Conservation (phyloP, 345 rosid genomes). For the Heritiera littoralis region DNA sequence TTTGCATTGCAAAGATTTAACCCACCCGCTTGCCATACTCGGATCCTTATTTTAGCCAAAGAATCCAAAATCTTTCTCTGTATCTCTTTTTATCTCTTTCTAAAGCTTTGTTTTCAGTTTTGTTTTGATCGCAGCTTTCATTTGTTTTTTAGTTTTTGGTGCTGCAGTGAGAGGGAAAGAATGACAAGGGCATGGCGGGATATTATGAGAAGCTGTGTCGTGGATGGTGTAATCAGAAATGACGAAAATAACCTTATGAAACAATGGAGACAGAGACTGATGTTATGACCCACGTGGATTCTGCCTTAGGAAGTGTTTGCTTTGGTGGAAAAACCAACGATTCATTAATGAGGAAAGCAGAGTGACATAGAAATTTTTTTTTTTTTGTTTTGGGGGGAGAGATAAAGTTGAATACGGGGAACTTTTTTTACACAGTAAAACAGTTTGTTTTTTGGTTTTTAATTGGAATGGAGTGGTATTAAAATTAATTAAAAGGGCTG, state of each 20-base stretch:
- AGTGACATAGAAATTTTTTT: background rate
- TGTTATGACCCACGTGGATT: slow-evolving; percentile 34
- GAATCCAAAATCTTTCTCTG: background rate
- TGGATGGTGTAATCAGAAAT: background rate
- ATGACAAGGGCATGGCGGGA: slow-evolving; percentile 40
- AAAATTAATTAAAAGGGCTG: background rate
- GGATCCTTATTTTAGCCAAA: slow-evolving; percentile 15
- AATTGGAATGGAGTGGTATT: background rate
- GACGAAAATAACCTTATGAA: slow-evolving; percentile 32
- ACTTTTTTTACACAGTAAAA: background rate
- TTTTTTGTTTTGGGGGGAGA: background rate
- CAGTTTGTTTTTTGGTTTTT: background rate
- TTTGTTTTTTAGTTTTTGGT: background rate
- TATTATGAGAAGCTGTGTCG: slow-evolving; percentile 28
- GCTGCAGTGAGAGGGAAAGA: background rate
- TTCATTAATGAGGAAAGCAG: slow-evolving; percentile 35
- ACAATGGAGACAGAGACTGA: background rate
- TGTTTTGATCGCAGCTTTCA: slow-evolving; percentile 8
- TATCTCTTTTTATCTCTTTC: slow-evolving; percentile 23
- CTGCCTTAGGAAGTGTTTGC: slow-evolving; percentile 8
- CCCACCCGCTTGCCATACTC: slow-evolving; percentile 79
- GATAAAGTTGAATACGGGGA: background rate
- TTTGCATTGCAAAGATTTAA: slow-evolving; percentile 88
- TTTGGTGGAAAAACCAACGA: background rate
- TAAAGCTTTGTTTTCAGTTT: slow-evolving; percentile 15